Evolutionary conservation across 768 basidiomycete species (phyloP).

Genomic region (Podaxis mareebaensis): DNA sequence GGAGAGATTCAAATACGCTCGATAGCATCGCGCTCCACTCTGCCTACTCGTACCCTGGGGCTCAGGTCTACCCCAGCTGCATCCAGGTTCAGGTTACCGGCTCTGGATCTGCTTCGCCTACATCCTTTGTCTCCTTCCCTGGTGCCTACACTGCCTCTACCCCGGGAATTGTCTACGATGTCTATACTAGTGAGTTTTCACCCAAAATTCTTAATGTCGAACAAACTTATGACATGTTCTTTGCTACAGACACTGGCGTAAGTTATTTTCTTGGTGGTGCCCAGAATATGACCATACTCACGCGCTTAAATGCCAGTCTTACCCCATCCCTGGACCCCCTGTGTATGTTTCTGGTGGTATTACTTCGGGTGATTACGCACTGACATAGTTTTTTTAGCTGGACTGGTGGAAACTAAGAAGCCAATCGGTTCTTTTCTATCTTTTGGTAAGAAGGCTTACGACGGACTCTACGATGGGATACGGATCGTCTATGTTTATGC

Average conservation of each 20-base stretch:
- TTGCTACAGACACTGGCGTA: constrained; percentile 14
- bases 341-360: constrained; percentile 30
- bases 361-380: neutral
- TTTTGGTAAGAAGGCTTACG: neutral
- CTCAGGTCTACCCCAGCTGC: constrained; percentile 44
- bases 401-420: constrained; percentile 19
- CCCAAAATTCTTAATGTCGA: neutral
- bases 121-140: constrained; percentile 48
- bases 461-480: neutral
- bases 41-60: constrained; percentile 40
- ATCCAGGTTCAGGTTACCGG: constrained; percentile 46
- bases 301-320: constrained; percentile 22
- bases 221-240: neutral
- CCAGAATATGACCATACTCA: neutral
- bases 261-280: neutral
- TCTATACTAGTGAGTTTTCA: constrained; percentile 29
- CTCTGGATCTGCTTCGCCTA: constrained; percentile 41
- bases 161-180: constrained; percentile 36
- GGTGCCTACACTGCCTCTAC: constrained; percentile 37
- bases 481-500: neutral
- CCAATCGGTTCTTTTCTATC: neutral
- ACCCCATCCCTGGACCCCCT: constrained; percentile 43
- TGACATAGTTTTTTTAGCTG: constrained; percentile 10
- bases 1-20: neutral
- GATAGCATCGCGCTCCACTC: constrained; percentile 37